Percentiles rank a stretch among this genome's conserved stretches.
Evolutionary conservation across 345 rosid species (phyloP).

Genomic region (Capsella bursapastoris): DNA sequence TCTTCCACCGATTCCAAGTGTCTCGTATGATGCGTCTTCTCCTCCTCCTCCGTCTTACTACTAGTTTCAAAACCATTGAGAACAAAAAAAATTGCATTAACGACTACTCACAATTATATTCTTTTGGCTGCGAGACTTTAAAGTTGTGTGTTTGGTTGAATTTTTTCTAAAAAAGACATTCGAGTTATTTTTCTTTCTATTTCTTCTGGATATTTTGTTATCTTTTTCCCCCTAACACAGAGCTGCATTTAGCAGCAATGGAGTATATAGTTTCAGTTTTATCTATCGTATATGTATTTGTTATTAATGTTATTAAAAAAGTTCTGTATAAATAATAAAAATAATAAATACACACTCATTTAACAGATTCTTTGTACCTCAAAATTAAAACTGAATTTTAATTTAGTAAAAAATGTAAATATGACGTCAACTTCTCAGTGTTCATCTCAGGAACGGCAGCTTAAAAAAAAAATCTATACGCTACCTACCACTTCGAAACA

Average conservation of each 20-base stretch:
- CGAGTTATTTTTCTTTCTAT: slow-evolving; percentile 17
- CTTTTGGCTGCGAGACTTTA: slow-evolving; percentile 47
- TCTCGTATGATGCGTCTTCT: slow-evolving; percentile 64
- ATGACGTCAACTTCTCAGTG: slow-evolving; percentile 37
- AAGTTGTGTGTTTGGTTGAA: slow-evolving; percentile 42
- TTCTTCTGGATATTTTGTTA: slow-evolving; percentile 36
- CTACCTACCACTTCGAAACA: slow-evolving; percentile 36
- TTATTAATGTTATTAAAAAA: not conserved
- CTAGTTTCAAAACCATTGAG: slow-evolving; percentile 43
- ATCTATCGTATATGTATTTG: slow-evolving; percentile 26
- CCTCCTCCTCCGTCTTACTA: slow-evolving; percentile 63
- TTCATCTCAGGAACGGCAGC: slow-evolving; percentile 37
- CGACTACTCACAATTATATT: slow-evolving; percentile 43
- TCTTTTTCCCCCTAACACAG: slow-evolving; percentile 30
- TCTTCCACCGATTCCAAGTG: slow-evolving; percentile 62
- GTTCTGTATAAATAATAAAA: slow-evolving; percentile 34
- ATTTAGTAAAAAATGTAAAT: not conserved
- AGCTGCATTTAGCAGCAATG: slow-evolving; percentile 28
- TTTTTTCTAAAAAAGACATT: slow-evolving; percentile 18
- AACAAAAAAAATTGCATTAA: slow-evolving; percentile 19
- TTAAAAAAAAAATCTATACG: slow-evolving; percentile 11
- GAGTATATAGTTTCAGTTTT: slow-evolving; percentile 40
- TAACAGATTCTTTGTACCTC: not conserved
- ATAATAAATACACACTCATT: not conserved
- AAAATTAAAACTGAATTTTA: not conserved